Base-by-base conservation (phyloP, 2,329 filamentous ascomycete genomes). In the Fonsecaea monophora region DNA sequence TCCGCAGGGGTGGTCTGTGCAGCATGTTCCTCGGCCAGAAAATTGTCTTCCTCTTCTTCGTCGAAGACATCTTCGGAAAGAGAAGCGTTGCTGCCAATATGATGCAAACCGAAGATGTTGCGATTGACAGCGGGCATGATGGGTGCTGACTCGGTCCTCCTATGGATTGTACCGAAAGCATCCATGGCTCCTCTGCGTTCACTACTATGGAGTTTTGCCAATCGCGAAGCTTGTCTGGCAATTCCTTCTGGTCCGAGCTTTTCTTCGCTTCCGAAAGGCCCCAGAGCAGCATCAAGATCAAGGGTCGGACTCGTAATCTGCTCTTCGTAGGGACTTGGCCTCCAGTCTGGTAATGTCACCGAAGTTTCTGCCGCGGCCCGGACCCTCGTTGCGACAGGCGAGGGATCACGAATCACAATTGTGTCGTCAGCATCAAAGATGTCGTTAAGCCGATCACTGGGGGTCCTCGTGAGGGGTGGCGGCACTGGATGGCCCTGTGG, bases 271-370 rank as follows among this genome's bases (percentile, higher is more conserved):
- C 96, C 95, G 78, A 97, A 96, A 0, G 94, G 93, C 1, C 93
- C 94, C 1, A 98, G 84, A 32, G 94, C 95, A 18, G 94, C 94
- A 79, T 99, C 95, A 50, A 99, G 82, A 77, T 99, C 95, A 70
- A 99, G 96, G 77, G 97, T 90, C 7, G 91, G 89, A 74, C 89
- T 92, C 60, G 89, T 85, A 2, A 86, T 77, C 66, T 96, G 92
- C 55, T 89, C 87, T 8, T 87, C 83, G 2, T 74, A 68, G 5
- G 34, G 53, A 57, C 5, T n/a, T n/a, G 61, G 7, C 9, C 50
- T 50, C 18, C 50, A 57, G 10, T 60, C 25, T 15, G 64, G 48
- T n/a, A 58, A 7, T 4, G 45, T n/a, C 30, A 56, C 15, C 34
- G 62, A 13, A 4, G 64, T 53, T 42, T 67, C 54, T 21, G 35